phyloP scores from a whole-genome alignment of 768 basidiomycete genomes.

The Imleria badia region DNA sequence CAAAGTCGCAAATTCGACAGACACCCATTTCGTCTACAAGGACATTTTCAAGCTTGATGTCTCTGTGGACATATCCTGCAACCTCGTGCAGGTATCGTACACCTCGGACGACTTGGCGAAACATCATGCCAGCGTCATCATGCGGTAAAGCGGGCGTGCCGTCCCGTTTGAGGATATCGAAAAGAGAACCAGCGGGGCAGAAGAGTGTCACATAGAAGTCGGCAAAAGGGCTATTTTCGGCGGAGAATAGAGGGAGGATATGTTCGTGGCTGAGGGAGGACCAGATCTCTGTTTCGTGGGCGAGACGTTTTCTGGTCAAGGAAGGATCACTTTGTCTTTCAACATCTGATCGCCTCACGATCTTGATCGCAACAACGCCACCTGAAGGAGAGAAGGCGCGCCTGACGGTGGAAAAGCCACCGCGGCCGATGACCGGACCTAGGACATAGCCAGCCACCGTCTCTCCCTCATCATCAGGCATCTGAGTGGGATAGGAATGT shows the following conservation, averaged over 20 bases:
- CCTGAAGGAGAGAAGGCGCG: slow-evolving; percentile 62
- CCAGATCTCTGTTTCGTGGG: slow-evolving; percentile 75
- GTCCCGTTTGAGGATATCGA: slow-evolving; percentile 75
- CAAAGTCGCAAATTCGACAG: slow-evolving; percentile 87
- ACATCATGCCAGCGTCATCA: slow-evolving; percentile 83
- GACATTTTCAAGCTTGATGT: slow-evolving; percentile 97
- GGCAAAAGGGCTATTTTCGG: slow-evolving; percentile 55
- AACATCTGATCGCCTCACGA: slow-evolving; percentile 62
- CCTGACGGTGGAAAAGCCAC: slow-evolving; percentile 80
- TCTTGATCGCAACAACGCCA: slow-evolving; percentile 80
- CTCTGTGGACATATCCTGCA: slow-evolving; percentile 81
- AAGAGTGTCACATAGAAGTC: slow-evolving; percentile 81
- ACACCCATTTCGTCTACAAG: slow-evolving; percentile 85
- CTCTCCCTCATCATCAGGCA: slow-evolving; percentile 68
- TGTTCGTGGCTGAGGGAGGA: slow-evolving; percentile 78
- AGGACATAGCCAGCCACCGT: slow-evolving; percentile 70
- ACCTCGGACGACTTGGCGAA: slow-evolving; percentile 81
- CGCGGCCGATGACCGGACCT: slow-evolving; percentile 73
- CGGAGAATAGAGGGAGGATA: slow-evolving; percentile 78
- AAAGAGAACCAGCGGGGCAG: slow-evolving; percentile 84
- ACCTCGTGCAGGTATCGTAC: slow-evolving; percentile 80
- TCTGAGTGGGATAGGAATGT: slow-evolving; percentile 31
- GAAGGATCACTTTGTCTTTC: slow-evolving; percentile 50
- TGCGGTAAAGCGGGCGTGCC: slow-evolving; percentile 66
- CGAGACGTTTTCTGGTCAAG: slow-evolving; percentile 53